Evolutionary conservation across 495 filamentous ascomycete genomes (phyloP).

Genomic region (Penicillium bovifimosum): DNA sequence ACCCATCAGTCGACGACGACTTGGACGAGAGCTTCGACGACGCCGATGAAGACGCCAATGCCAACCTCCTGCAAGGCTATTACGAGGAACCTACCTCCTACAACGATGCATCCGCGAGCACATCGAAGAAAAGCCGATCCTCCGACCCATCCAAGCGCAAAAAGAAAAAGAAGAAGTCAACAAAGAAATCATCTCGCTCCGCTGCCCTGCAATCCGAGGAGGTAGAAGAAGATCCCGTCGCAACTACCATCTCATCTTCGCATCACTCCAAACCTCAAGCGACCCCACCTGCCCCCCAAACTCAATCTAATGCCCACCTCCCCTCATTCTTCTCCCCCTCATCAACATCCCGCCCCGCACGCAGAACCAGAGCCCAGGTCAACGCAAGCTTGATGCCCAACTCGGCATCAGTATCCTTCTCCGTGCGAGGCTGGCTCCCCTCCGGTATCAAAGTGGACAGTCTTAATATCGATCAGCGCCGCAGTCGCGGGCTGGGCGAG

Average conservation of each 20-base stretch:
- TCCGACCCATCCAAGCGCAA: conserved; percentile 31
- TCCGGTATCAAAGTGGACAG: conserved; percentile 93
- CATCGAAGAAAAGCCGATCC: conserved; percentile 18
- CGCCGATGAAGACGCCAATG: conserved; percentile 31
- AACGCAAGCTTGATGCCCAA: conserved; percentile 88
- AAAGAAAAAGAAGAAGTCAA: conserved; percentile 38
- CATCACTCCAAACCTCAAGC: conserved; percentile 26
- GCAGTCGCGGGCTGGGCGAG: conserved; percentile 80
- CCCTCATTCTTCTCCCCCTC: conserved; percentile 24
- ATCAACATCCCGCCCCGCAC: conserved; percentile 29
- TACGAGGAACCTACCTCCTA: conserved; percentile 51
- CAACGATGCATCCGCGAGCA: conserved; percentile 22
- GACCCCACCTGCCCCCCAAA: conserved; percentile 18
- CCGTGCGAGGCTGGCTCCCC: conserved; percentile 88
- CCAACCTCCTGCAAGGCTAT: conserved; percentile 44
- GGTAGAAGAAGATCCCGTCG: conserved; percentile 16
- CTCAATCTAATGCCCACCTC: conserved; percentile 10
- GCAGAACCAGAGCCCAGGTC: conserved; percentile 51
- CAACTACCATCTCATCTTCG: conserved; percentile 18
- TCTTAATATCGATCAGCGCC: conserved; percentile 75
- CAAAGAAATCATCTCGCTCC: conserved; percentile 35
- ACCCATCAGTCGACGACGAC: conserved; percentile 44
- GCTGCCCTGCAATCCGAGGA: conserved; percentile 24
- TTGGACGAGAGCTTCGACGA: conserved; percentile 54
- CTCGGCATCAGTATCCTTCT: conserved; percentile 81